Conservation (phyloP, 2,329 filamentous ascomycete species). For the Paecilomyces sp. region DNA sequence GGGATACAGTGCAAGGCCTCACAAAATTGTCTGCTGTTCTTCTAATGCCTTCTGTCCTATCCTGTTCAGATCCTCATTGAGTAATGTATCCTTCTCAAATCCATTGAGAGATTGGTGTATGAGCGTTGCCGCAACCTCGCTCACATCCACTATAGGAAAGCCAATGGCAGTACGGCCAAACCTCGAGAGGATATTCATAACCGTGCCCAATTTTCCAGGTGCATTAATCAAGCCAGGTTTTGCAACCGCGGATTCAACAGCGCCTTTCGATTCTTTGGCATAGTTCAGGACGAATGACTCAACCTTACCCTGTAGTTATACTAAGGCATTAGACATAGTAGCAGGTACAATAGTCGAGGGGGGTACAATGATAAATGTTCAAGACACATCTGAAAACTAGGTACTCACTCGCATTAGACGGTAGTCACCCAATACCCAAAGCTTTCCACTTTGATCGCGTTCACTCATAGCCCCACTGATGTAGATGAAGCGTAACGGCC, state of each 20-base stretch:
- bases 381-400: background rate
- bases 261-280: conserved; percentile 30
- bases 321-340: background rate
- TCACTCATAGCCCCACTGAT: conserved; percentile 41
- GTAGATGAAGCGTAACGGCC: conserved; percentile 43
- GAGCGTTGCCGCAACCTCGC: conserved; percentile 37
- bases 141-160: conserved; percentile 28
- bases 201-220: conserved; percentile 25
- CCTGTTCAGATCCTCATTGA: conserved; percentile 36
- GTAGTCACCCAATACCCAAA: conserved; percentile 30
- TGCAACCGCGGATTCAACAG: conserved; percentile 33
- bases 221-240: conserved; percentile 5
- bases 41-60: conserved; percentile 22
- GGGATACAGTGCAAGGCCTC: too few species aligned
- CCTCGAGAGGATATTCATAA: conserved; percentile 22
- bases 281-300: conserved; percentile 39
- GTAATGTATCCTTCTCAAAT: conserved; percentile 40
- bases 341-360: conserved; percentile 26
- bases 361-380: conserved; percentile 17
- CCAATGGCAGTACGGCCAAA: conserved; percentile 15
- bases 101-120: conserved; percentile 40
- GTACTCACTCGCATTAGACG: conserved; percentile 40
- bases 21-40: background rate
- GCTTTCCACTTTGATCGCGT: conserved; percentile 41
- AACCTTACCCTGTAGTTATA: conserved; percentile 35